These are phyloP conservation scores for Annulohypoxylon stygium DNA, from an alignment of 495 filamentous ascomycete genomes.

Conservation along the genomic window DNA sequence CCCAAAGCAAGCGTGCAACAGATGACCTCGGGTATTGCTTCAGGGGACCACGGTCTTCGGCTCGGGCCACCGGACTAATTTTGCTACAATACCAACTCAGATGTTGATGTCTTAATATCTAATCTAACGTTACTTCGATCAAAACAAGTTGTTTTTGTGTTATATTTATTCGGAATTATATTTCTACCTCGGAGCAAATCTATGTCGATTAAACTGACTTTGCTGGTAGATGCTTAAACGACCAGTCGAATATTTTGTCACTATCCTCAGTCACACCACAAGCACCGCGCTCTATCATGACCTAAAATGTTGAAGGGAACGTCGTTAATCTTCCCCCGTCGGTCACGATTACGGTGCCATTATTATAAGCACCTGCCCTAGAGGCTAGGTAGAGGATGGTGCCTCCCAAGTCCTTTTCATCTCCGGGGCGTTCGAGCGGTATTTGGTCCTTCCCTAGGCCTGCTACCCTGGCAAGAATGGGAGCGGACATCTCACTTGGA, in stretches of 20 bases:
- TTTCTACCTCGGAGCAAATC: not conserved
- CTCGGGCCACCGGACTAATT: slow-evolving; percentile 32
- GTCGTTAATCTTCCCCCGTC: slow-evolving; percentile 72
- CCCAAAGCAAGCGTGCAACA: not conserved
- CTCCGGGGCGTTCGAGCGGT: slow-evolving; percentile 64
- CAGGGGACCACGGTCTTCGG: slow-evolving; percentile 11
- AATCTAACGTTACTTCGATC: not conserved
- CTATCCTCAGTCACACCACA: not conserved
- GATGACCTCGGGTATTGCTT: slow-evolving; percentile 40
- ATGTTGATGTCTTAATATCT: slow-evolving; percentile 17
- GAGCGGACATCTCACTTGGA: slow-evolving; percentile 72
- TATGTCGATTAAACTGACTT: not conserved
- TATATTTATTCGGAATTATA: not conserved
- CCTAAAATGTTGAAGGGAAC: slow-evolving; percentile 67
- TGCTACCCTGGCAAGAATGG: slow-evolving; percentile 55
- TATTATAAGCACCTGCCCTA: slow-evolving; percentile 72
- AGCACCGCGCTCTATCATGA: slow-evolving; percentile 9
- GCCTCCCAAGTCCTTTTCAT: slow-evolving; percentile 72
- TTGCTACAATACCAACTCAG: not conserved
- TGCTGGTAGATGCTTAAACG: not conserved
- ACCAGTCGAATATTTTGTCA: not conserved
- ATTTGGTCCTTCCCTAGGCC: slow-evolving; percentile 54
- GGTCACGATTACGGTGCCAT: slow-evolving; percentile 68
- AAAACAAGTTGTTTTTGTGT: not conserved
- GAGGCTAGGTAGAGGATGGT: slow-evolving; percentile 72